These are phyloP conservation scores for Haberlea rhodopensis DNA, from an alignment of 257 asterid species.

Conservation along the genomic window DNA sequence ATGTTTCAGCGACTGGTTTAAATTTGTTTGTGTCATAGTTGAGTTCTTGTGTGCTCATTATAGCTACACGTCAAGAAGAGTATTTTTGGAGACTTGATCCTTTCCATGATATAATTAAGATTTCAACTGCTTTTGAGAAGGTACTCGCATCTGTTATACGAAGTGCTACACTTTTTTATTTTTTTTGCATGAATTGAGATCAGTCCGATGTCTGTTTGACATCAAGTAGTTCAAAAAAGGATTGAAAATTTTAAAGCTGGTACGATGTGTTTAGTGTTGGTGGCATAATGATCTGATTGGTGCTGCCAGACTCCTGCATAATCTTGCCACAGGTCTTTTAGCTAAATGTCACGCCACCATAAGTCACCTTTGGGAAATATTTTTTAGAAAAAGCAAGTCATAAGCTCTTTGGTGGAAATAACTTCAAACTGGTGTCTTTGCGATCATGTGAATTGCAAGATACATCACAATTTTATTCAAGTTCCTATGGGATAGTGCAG, in stretches of 20 bases:
- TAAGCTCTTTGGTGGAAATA: neutral
- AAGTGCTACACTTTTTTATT: neutral
- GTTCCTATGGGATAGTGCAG: neutral
- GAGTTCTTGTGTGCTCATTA: neutral
- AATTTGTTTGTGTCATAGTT: constrained; percentile 3
- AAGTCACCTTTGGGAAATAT: neutral
- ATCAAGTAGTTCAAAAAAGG: neutral
- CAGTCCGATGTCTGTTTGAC: neutral
- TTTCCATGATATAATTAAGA: neutral
- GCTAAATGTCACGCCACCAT: no score
- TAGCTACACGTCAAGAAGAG: neutral
- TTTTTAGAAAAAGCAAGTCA: neutral
- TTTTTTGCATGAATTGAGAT: no score
- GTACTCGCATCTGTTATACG: neutral
- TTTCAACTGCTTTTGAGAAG: neutral
- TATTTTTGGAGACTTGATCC: neutral
- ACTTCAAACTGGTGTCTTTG: neutral
- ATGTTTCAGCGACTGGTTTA: no score
- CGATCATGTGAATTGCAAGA: neutral
- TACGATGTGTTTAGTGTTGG: neutral
- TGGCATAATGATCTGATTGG: constrained; percentile 1
- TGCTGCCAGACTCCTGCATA: no score
- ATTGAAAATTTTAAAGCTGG: neutral
- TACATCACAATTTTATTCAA: neutral
- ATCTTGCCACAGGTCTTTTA: no score